Evolutionary conservation across 371 early-diverging fungal species (phyloP).

Genomic region (Circinella minor): DNA sequence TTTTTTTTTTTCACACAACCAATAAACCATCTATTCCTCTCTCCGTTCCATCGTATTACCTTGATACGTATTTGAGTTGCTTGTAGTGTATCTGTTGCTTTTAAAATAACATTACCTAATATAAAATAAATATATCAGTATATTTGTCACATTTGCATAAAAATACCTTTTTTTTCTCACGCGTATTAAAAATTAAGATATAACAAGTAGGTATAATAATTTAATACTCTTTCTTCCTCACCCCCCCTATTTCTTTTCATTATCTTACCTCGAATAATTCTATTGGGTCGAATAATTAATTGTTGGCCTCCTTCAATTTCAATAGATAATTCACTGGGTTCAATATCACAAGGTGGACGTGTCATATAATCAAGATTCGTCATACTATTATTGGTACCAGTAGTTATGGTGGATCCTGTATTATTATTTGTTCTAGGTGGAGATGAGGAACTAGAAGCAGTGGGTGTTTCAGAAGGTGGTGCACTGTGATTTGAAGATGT

Average conservation of each 20-base stretch:
- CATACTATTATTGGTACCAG: not conserved
- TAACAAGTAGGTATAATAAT: not conserved
- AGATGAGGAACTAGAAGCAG: not conserved
- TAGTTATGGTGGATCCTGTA: not conserved
- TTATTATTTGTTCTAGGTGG: not conserved
- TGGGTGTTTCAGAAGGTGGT: not conserved
- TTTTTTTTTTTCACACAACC: not conserved
- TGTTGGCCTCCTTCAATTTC: constrained; percentile 55
- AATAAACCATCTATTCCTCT: not conserved
- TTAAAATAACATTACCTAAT: constrained; percentile 35
- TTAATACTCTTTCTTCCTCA: not conserved
- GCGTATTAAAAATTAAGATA: not conserved
- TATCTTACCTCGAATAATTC: constrained; percentile 41
- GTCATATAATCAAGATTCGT: not conserved
- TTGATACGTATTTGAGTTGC: constrained; percentile 42
- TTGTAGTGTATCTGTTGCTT: constrained; percentile 30
- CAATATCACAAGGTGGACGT: not conserved
- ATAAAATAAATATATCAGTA: too few relatives aligned
- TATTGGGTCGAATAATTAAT: constrained; percentile 49
- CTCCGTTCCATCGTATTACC: constrained; percentile 14
- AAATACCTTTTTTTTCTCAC: too few relatives aligned
- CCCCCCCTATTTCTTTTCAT: too few relatives aligned
- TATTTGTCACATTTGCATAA: not conserved
- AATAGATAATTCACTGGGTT: constrained; percentile 18
- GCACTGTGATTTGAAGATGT: constrained; percentile 1